Percentiles rank a stretch among this genome's conserved stretches.
Conservation (phyloP, 345 rosid genomes). For the Linum lewisii region DNA sequence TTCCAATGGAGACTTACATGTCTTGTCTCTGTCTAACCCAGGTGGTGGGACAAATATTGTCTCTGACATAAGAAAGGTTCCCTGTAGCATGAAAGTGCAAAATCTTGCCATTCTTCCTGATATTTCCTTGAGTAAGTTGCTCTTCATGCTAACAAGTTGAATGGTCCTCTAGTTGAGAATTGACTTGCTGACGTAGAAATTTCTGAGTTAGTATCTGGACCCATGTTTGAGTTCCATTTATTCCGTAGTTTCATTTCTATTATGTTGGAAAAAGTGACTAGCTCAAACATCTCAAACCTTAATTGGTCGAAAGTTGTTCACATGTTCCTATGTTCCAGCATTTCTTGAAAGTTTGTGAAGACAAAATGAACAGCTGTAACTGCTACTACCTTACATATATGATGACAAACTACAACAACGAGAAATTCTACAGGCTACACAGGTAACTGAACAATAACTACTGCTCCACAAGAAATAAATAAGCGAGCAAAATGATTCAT, state of each 20-base stretch:
- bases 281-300: not conserved
- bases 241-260: slow-evolving; percentile 4
- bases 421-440: not conserved
- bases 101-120: slow-evolving; percentile 61
- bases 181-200: not conserved
- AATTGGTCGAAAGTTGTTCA: not conserved
- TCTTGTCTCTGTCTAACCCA: slow-evolving; percentile 35
- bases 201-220: not conserved
- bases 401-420: not conserved
- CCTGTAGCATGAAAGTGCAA: slow-evolving; percentile 54
- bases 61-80: slow-evolving; percentile 40
- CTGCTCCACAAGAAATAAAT: not conserved
- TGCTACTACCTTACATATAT: not conserved
- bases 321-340: not conserved
- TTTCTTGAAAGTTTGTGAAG: not conserved
- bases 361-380: not conserved
- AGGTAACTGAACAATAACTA: not conserved
- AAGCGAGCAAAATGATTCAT: not conserved
- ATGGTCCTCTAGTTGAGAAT: not conserved
- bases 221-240: not conserved
- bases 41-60: slow-evolving; percentile 29
- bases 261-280: slow-evolving; percentile 1
- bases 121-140: slow-evolving; percentile 43
- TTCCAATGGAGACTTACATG: slow-evolving; percentile 46
- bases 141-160: slow-evolving; percentile 1